Conservation (phyloP, 257 asterid genomes). For the Solanum ossicruentum region DNA sequence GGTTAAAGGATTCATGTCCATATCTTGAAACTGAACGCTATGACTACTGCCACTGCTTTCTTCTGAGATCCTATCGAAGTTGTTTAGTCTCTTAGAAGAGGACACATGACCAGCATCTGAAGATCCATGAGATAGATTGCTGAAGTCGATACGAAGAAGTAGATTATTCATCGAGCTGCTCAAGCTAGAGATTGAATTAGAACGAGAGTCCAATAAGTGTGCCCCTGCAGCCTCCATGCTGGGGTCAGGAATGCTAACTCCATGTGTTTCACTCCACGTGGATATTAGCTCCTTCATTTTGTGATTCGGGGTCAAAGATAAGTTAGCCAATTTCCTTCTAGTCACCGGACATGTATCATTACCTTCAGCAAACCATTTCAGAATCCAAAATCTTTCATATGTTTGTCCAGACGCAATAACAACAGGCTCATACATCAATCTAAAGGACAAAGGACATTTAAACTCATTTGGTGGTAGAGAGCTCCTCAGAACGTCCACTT, state of each 20-base stretch:
- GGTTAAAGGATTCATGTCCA: slow-evolving; percentile 19
- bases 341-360: slow-evolving; percentile 89
- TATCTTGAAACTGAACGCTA: slow-evolving; percentile 4
- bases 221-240: slow-evolving; percentile 85
- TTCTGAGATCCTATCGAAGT: neutral
- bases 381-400: slow-evolving; percentile 81
- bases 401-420: slow-evolving; percentile 78
- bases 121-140: slow-evolving; percentile 48
- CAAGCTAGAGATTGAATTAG: slow-evolving; percentile 35
- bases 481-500: neutral
- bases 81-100: slow-evolving; percentile 29
- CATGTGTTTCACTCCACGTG: slow-evolving; percentile 88
- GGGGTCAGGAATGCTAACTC: slow-evolving; percentile 66
- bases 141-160: slow-evolving; percentile 10
- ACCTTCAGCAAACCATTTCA: slow-evolving; percentile 90
- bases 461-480: slow-evolving; percentile 64
- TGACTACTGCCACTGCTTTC: neutral
- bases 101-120: slow-evolving; percentile 55
- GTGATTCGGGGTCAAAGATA: slow-evolving; percentile 72
- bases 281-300: slow-evolving; percentile 89
- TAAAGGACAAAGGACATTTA: slow-evolving; percentile 59
- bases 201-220: slow-evolving; percentile 47
- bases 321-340: slow-evolving; percentile 81
- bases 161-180: neutral
- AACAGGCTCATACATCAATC: slow-evolving; percentile 70